Evolutionary conservation across 768 basidiomycete species (phyloP).

Genomic region (Lentinula boryana): DNA sequence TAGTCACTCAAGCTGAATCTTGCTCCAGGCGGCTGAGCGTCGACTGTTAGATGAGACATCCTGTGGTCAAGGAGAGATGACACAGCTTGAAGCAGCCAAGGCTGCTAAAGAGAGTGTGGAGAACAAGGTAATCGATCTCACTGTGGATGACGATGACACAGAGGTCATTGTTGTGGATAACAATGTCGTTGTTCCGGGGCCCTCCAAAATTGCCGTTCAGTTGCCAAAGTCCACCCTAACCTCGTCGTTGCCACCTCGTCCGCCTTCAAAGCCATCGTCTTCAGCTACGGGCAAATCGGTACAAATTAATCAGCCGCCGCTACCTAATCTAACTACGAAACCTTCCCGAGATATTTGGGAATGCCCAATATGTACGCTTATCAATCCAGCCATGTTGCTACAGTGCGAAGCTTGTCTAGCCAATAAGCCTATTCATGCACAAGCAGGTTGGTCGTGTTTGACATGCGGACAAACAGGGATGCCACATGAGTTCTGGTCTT

Average conservation of each 20-base stretch:
- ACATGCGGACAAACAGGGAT: slow-evolving; percentile 60
- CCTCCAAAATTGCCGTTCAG: slow-evolving; percentile 15
- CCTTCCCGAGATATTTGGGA: slow-evolving; percentile 32
- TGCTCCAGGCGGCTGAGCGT: slow-evolving; percentile 76
- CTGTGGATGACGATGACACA: slow-evolving; percentile 29
- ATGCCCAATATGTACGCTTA: slow-evolving; percentile 58
- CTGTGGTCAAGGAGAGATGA: slow-evolving; percentile 59
- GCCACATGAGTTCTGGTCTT: slow-evolving; percentile 68
- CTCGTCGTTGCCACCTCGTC: neutral
- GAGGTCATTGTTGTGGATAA: slow-evolving; percentile 24
- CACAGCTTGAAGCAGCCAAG: slow-evolving; percentile 58
- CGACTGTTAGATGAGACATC: slow-evolving; percentile 66
- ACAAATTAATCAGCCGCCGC: neutral
- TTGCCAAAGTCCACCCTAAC: neutral
- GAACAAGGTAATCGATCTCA: slow-evolving; percentile 57
- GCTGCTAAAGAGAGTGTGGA: slow-evolving; percentile 61
- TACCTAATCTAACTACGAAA: neutral
- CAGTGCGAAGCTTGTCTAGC: slow-evolving; percentile 60
- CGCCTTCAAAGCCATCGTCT: neutral
- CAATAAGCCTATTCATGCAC: slow-evolving; percentile 27
- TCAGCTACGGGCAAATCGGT: neutral
- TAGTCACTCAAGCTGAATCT: slow-evolving; percentile 4
- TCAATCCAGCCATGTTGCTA: slow-evolving; percentile 42
- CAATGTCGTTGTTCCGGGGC: slow-evolving; percentile 8
- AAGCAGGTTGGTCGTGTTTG: slow-evolving; percentile 57